Conservation (phyloP, 169 alveolate species). For the Perkinsus olseni region DNA sequence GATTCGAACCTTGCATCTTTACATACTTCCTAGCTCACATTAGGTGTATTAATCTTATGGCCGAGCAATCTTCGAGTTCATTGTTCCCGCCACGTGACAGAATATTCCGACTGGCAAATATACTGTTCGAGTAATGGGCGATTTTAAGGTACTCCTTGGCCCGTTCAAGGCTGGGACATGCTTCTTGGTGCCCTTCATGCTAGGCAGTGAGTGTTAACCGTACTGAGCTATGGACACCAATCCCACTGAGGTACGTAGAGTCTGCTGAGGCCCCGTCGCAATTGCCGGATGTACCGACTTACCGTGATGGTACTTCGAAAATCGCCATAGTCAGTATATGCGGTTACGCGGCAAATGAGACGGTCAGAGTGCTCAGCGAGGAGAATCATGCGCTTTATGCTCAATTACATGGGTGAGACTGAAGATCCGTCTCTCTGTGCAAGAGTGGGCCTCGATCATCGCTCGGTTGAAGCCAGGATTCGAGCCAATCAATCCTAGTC, state of each 20-base stretch:
- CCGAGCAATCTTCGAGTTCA: too few species aligned
- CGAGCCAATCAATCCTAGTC: too few species aligned
- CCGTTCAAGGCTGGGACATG: conserved; percentile 10
- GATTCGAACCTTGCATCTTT: too few species aligned
- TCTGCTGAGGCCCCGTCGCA: not conserved
- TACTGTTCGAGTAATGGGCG: not conserved
- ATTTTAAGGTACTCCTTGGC: not conserved
- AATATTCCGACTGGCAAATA: too few species aligned
- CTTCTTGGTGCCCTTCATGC: not conserved
- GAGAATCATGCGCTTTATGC: conserved; percentile 4
- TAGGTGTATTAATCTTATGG: too few species aligned
- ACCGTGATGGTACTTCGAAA: not conserved
- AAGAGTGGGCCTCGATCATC: too few species aligned
- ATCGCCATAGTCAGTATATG: conserved; percentile 4
- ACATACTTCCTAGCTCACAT: too few species aligned
- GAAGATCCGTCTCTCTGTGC: not conserved
- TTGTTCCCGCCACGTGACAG: too few species aligned
- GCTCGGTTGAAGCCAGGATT: too few species aligned
- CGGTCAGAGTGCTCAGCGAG: not conserved
- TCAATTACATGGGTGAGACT: not conserved
- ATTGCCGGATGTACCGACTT: not conserved
- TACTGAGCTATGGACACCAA: too few species aligned
- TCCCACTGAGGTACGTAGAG: not conserved
- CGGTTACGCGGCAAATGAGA: conserved; percentile 5
- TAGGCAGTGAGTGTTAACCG: not conserved